These are phyloP conservation scores for Phoenix dactylifera DNA, from an alignment of 176 grass and related monocot species.

Conservation along the genomic window DNA sequence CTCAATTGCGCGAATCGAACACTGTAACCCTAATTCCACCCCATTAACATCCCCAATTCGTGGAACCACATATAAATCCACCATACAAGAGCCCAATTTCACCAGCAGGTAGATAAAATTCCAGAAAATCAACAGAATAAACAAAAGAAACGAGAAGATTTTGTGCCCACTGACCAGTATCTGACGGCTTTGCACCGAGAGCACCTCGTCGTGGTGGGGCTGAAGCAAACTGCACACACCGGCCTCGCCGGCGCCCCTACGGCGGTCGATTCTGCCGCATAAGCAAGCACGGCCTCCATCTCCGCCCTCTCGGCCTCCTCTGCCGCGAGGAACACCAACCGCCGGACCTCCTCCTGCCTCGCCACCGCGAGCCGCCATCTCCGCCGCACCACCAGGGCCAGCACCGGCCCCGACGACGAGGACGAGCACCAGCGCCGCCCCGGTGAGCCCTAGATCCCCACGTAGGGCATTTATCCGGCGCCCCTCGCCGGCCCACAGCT, in stretches of 20 bases:
- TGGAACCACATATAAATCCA: too few relatives aligned
- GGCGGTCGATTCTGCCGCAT: background rate
- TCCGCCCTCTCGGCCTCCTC: constrained; percentile 42
- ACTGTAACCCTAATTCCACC: too few relatives aligned
- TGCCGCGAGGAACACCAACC: constrained; percentile 39
- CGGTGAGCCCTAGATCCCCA: background rate
- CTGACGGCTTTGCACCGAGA: constrained; percentile 73
- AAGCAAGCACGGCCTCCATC: constrained; percentile 26
- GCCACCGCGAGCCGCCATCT: constrained; percentile 33
- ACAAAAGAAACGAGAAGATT: constrained; percentile 12
- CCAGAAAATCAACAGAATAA: constrained; percentile 22
- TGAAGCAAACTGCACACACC: constrained; percentile 52
- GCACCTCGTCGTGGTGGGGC: constrained; percentile 46
- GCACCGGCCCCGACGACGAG: constrained; percentile 5
- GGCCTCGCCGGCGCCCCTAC: constrained; percentile 21
- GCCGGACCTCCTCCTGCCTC: constrained; percentile 46
- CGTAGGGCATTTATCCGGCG: too few relatives aligned
- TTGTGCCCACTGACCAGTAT: constrained; percentile 53
- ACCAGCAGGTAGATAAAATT: background rate
- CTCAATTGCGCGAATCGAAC: too few relatives aligned
- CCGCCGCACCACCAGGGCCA: constrained; percentile 19
- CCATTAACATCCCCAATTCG: too few relatives aligned
- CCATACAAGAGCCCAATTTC: background rate
- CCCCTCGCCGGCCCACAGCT: too few relatives aligned
- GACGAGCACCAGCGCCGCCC: constrained; percentile 29